Evolutionary conservation across 2,329 filamentous ascomycete genomes (phyloP).

Genomic region (Tricladium varicosporioides): DNA sequence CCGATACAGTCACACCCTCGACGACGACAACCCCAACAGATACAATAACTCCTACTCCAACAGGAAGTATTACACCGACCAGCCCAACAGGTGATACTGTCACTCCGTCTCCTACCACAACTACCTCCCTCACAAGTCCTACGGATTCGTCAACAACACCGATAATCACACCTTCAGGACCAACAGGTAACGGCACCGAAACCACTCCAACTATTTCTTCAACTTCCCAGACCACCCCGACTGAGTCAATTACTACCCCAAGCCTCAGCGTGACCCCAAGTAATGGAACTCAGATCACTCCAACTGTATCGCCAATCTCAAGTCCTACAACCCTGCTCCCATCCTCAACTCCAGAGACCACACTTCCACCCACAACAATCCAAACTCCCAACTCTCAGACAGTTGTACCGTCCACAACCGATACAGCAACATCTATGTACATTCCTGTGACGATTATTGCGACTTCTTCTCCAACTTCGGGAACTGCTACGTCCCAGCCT

Average conservation of each 20-base stretch:
- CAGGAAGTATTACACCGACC: neutral
- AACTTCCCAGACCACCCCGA: too few species aligned
- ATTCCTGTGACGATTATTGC: constrained; percentile 1
- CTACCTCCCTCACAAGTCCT: neutral
- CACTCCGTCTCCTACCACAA: neutral
- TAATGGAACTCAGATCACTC: neutral
- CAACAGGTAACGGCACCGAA: too few species aligned
- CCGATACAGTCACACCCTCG: too few species aligned
- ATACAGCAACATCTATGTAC: neutral
- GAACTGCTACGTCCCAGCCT: constrained; percentile 9
- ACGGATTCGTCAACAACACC: too few species aligned
- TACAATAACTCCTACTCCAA: neutral
- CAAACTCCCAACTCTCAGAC: neutral
- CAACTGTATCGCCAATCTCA: constrained; percentile 1
- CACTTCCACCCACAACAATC: neutral
- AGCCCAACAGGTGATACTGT: neutral
- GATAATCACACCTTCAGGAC: too few species aligned
- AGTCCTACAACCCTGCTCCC: neutral
- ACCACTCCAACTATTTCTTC: too few species aligned
- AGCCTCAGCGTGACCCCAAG: neutral
- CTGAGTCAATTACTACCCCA: neutral
- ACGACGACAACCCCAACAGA: neutral
- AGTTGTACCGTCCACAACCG: neutral
- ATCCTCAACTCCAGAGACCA: neutral
- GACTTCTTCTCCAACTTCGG: neutral